Base-by-base conservation (phyloP, 2,329 filamentous ascomycete genomes). In the Monosporascus sp. region DNA sequence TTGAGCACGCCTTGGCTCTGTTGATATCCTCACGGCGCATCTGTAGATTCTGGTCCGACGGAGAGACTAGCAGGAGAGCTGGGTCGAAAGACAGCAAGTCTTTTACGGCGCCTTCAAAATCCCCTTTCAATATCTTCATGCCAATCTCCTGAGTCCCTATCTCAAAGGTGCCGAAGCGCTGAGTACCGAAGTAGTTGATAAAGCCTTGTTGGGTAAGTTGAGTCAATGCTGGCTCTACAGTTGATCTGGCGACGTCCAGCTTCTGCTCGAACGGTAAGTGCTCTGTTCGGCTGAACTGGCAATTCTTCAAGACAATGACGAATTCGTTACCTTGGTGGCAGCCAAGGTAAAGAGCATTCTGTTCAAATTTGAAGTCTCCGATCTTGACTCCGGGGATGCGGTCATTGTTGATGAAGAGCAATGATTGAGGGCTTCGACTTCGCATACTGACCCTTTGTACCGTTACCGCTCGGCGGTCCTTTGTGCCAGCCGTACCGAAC, bases 171-270 rank as follows among this genome's bases (percentile, higher is more conserved):
- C 94, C 94, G 64, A 99, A 99, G 24, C 94, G 86, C 72, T 99
- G 94, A n/a, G 97, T 83, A 8, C 94, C 94, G 66, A 92, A 99
- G 74, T 97, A 99, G 72, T 99, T 99, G 72, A 99, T 86, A 76
- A 95, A 99, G 3, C 94, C 94, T 45, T 86, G 80, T 44, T 83
- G 73, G 51, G 80, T 77, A 60, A 97, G 82, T 57, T 86, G 82
- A 43, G 80, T 74, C 49, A 96, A 74, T 1, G 89, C 78, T 56
- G 76, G 65, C 56, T 78, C 66, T 57, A 90, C 75, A 35, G 82
- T 74, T 6, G 75, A 67, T 66, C 74, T 71, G 50, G 68, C 74
- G 64, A 67, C 71, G 62, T 67, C 71, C 59, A 72, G 69, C 52
- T 66, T 77, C 15, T 77, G 69, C 52, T 77, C 76, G 9, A 85